Conservation (phyloP, 169 alveolate genomes). For the Neospora caninum region DNA sequence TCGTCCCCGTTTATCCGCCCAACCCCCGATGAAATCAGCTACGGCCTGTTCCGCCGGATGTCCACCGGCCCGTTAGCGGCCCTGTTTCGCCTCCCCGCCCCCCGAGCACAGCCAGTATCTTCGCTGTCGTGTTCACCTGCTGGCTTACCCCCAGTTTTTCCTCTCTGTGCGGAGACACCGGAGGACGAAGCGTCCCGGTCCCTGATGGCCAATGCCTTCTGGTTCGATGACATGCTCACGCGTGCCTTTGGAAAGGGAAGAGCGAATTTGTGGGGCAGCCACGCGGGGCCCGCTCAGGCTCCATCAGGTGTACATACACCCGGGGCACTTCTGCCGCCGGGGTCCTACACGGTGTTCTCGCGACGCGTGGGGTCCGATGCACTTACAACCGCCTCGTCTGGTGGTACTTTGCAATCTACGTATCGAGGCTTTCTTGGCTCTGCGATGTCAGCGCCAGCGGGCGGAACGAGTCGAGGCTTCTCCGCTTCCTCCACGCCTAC, state of each 20-base stretch:
- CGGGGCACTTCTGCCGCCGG: background rate
- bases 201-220: background rate
- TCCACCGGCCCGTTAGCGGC: background rate
- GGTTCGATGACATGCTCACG: conserved; percentile 27
- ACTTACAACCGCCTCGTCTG: background rate
- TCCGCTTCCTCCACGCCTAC: background rate
- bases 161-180: background rate
- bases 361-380: background rate
- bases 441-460: background rate
- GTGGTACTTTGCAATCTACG: no score
- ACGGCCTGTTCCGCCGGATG: background rate
- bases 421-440: background rate
- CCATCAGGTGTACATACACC: background rate
- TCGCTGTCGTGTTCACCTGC: background rate
- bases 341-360: background rate
- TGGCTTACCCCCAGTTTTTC: background rate
- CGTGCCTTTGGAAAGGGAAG: background rate
- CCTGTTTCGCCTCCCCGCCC: background rate
- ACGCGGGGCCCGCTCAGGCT: conserved; percentile 22
- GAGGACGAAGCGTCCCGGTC: conserved; percentile 21
- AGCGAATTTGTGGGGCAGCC: background rate
- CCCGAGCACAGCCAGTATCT: background rate
- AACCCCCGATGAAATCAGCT: background rate
- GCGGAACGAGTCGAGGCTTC: background rate
- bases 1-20: background rate